phyloP scores from a whole-genome alignment of 2,329 filamentous ascomycete genomes.

The Fusarium haematococcum region DNA sequence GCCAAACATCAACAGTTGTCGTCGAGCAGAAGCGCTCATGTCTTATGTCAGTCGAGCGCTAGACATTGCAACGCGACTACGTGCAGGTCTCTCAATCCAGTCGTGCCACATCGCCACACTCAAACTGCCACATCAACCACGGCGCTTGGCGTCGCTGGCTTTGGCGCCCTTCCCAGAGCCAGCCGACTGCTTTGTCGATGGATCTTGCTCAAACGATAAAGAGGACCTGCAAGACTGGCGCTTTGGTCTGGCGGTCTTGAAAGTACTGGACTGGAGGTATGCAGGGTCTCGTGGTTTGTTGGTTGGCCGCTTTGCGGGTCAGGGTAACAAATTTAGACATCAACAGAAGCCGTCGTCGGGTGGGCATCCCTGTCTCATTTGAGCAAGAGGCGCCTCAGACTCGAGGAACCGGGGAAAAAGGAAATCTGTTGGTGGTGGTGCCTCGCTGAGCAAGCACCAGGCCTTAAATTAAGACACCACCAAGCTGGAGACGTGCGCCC shows the following conservation, averaged over 20 bases:
- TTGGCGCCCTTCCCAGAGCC: slow-evolving; percentile 30
- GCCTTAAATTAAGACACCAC: slow-evolving; percentile 42
- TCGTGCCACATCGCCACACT: slow-evolving; percentile 32
- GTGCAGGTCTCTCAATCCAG: slow-evolving; percentile 31
- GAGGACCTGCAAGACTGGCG: not conserved
- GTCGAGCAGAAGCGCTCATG: not conserved
- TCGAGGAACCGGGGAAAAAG: slow-evolving; percentile 29
- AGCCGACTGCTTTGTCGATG: slow-evolving; percentile 12
- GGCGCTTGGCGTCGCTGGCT: slow-evolving; percentile 34
- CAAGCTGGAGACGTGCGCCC: slow-evolving; percentile 9
- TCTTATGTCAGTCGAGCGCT: slow-evolving; percentile 3
- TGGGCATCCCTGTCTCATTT: slow-evolving; percentile 43
- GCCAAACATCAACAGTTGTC: not conserved
- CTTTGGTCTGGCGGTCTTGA: not conserved
- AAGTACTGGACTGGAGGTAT: not conserved
- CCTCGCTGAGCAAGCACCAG: slow-evolving; percentile 26
- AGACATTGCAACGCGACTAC: slow-evolving; percentile 15
- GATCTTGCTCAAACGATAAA: slow-evolving; percentile 15
- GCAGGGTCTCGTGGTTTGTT: slow-evolving; percentile 17
- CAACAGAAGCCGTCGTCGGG: slow-evolving; percentile 31
- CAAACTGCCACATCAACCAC: slow-evolving; percentile 23
- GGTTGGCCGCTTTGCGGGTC: slow-evolving; percentile 9
- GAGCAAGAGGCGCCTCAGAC: slow-evolving; percentile 35
- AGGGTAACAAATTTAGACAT: slow-evolving; percentile 33
- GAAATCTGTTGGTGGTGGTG: slow-evolving; percentile 34